A percentile compares a stretch with the other conserved stretches of the same genome.
These are phyloP conservation scores for Cordia subcordata DNA, from an alignment of 257 asterid genomes.

Conservation along the genomic window DNA sequence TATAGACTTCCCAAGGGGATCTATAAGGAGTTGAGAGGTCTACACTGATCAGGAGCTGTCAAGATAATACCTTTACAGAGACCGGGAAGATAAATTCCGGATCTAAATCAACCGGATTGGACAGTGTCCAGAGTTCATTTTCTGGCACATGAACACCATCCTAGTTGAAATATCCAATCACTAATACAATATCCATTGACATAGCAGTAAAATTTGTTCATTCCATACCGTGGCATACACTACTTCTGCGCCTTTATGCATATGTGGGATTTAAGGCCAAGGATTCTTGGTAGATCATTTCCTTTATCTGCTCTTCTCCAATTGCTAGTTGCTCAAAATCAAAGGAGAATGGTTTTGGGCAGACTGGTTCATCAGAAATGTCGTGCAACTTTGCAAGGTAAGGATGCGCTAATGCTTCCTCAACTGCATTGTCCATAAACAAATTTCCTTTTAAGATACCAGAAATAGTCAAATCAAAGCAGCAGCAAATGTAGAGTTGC, in stretches of 20 bases:
- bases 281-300: conserved; percentile 83
- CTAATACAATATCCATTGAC: background rate
- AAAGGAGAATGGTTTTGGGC: conserved; percentile 57
- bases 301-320: conserved; percentile 87
- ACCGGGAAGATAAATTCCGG: background rate
- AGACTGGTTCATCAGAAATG: conserved; percentile 70
- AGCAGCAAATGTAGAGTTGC: no score
- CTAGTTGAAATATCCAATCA: no score
- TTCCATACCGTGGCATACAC: background rate
- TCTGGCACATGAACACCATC: no score
- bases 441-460: background rate
- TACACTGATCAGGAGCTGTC: no score
- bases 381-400: conserved; percentile 78
- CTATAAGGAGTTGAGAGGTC: no score
- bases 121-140: background rate
- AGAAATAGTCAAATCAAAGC: background rate
- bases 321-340: conserved; percentile 72
- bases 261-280: conserved; percentile 55
- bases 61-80: background rate
- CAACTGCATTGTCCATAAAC: conserved; percentile 42
- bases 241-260: conserved; percentile 14
- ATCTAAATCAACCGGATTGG: background rate
- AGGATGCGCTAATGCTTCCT: conserved; percentile 82
- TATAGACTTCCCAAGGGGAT: no score
- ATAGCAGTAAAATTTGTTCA: background rate